Base-by-base conservation (phyloP, 2,329 filamentous ascomycete species). In the Diplocarpon rosae region DNA sequence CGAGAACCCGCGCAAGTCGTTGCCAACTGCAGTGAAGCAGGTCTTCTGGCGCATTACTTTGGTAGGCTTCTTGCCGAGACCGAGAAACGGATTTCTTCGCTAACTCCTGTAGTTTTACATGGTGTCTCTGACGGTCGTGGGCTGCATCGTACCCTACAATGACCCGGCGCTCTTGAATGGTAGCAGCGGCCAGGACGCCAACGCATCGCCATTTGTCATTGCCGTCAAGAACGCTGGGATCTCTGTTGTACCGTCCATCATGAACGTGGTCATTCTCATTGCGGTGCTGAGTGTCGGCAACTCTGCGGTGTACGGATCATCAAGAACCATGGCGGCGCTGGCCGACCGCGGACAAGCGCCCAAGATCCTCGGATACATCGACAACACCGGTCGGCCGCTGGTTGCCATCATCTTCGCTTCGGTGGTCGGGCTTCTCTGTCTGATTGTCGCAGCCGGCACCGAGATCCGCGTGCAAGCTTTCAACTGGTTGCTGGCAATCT, bases 401-500 rank as follows among this genome's bases (percentile, higher is more conserved):
- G 20, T 24, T 7, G 20, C 20, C 20, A 24, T 24, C 20, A 24
- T 24, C 20, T 7, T 24, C 20, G 20, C 20, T 3, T 24, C 20
- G 20, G 20, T 24, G 20, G 20, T 24, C 20, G 20, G 20, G 20
- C 20, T 24, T 7, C 20, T 24, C 20, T 24, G 20, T 7, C 20
- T 24, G 20, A 24, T 24, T 7, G 20, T 24, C 20, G 20, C 20
- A 3, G 20, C 20, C 20, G 20, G 20, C 4, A 24, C 20, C 20
- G 20, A 24, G 20, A 42, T 32, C 2, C 32, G 40, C 36, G 20
- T 11, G 16, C 32, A 42, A 6, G 40, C 36, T 20, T 42, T 42
- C 40, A 95, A 67, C 55, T 83, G 78, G 78, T 69, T 83, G 45
- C 68, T 85, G 37, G 73, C 83, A 0, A 72, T 87, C 17, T 84